Conservation (phyloP, 2,329 filamentous ascomycete genomes). For the Mycogone perniciosa region DNA sequence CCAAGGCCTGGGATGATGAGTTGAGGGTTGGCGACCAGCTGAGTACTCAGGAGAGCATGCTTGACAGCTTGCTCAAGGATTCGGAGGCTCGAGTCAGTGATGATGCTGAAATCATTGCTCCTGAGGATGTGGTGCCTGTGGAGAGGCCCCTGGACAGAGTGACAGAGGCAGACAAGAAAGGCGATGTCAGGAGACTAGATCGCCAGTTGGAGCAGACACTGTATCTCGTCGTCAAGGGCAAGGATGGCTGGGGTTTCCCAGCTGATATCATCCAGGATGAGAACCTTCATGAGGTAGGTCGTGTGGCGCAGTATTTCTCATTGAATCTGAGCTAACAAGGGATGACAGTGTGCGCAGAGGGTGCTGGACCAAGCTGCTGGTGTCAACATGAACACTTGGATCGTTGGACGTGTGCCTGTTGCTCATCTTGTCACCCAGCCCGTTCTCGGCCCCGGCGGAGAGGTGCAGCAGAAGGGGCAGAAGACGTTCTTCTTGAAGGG, state of each 20-base stretch:
- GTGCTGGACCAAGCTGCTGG: conserved; percentile 73
- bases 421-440: conserved; percentile 65
- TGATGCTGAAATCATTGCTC: conserved; percentile 52
- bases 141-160: conserved; percentile 63
- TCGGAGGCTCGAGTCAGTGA: conserved; percentile 59
- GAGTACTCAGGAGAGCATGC: conserved; percentile 56
- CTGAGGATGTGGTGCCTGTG: conserved; percentile 57
- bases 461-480: conserved; percentile 49
- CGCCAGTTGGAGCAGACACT: conserved; percentile 73
- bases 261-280: conserved; percentile 64
- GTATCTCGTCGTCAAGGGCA: conserved; percentile 76
- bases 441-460: conserved; percentile 36
- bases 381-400: conserved; percentile 97
- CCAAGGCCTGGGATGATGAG: conserved; percentile 86
- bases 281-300: conserved; percentile 72
- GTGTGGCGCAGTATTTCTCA: not conserved
- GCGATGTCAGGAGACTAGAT: conserved; percentile 73
- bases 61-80: conserved; percentile 67
- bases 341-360: conserved; percentile 67
- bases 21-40: conserved; percentile 66
- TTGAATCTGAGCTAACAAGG: not conserved
- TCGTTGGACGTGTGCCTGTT: conserved; percentile 84
- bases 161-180: conserved; percentile 71
- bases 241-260: conserved; percentile 79
- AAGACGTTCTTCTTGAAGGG: conserved; percentile 97